Percentiles rank a stretch among this genome's conserved stretches.
Conservation (phyloP, 257 asterid genomes). For the Nicotiana tomentosiformis region DNA sequence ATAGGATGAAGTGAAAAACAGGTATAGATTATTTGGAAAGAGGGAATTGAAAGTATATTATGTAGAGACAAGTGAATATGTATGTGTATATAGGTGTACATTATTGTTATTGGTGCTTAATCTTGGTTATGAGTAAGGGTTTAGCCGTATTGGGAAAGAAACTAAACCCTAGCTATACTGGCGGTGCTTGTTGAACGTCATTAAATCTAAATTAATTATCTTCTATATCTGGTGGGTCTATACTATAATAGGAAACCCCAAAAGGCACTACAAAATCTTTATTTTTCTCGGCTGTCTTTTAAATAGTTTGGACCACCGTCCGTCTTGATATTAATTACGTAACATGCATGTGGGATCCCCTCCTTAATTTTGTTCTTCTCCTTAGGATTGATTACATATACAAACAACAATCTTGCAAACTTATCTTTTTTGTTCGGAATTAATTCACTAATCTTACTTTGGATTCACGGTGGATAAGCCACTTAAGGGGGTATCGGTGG, state of each 20-base stretch:
- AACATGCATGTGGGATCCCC: neutral
- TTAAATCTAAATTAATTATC: neutral
- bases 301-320: neutral
- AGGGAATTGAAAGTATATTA: neutral
- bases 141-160: neutral
- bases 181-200: neutral
- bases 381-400: no score
- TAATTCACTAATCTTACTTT: neutral
- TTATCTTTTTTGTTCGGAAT: neutral
- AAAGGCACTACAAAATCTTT: neutral
- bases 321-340: neutral
- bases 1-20: neutral
- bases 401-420: neutral
- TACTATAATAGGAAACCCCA: neutral
- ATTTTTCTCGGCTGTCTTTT: neutral
- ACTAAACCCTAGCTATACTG: neutral
- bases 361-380: no score
- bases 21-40: neutral
- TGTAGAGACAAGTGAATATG: neutral
- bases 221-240: neutral
- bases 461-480: neutral
- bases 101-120: neutral
- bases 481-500: neutral
- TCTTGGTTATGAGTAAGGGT: neutral
- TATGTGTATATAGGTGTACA: no score